Conservation (phyloP, 179 eudicot genomes). For the Camellia oleifera region DNA sequence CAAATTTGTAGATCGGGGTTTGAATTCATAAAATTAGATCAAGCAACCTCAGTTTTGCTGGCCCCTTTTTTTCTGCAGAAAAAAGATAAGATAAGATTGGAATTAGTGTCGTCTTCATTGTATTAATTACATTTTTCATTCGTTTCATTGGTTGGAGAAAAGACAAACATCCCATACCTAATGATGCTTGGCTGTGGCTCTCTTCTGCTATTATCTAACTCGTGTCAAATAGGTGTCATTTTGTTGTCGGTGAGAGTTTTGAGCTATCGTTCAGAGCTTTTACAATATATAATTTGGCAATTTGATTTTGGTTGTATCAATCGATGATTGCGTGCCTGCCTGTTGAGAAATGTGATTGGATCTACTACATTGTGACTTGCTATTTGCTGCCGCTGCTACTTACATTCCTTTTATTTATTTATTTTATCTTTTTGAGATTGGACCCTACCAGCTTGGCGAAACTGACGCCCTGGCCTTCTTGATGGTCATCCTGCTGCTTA, state of each 20-base stretch:
- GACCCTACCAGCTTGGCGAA: no score
- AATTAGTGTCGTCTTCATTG: not conserved
- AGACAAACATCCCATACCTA: not conserved
- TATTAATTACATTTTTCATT: not conserved
- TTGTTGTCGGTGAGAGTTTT: not conserved
- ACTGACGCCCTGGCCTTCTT: no score
- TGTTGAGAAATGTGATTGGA: no score
- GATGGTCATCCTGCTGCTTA: no score
- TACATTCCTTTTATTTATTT: no score
- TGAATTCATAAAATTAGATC: not conserved
- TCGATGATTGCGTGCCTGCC: not conserved
- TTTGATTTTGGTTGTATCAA: not conserved
- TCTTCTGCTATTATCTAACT: not conserved
- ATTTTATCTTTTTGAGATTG: no score
- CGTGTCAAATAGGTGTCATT: not conserved
- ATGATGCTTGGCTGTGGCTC: not conserved
- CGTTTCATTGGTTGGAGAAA: slow-evolving; percentile 9
- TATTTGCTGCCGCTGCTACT: no score
- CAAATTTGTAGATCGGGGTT: slow-evolving; percentile 9
- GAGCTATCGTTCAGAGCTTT: not conserved
- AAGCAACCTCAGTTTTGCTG: slow-evolving; percentile 9
- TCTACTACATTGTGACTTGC: no score
- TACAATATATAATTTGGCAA: not conserved
- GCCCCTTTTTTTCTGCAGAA: not conserved
- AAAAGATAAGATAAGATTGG: not conserved